A percentile compares a stretch with the other conserved stretches of the same genome.
These are phyloP conservation scores for Boletus huronensis DNA, from an alignment of 768 basidiomycete genomes.

Conservation along the genomic window DNA sequence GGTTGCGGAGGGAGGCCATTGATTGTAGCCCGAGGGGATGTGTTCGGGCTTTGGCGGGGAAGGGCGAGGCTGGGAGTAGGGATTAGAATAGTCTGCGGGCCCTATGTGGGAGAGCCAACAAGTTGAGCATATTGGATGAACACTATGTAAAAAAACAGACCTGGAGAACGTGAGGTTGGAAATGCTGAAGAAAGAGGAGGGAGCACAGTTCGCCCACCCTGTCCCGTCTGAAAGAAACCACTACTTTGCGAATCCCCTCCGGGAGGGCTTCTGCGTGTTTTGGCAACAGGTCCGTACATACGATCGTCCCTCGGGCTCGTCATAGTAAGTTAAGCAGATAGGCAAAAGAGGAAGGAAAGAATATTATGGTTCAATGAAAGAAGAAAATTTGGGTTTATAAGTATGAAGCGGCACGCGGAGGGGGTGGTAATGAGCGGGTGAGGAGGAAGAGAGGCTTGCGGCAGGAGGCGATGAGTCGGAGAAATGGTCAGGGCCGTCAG, in stretches of 20 bases:
- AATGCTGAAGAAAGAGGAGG: slow-evolving; percentile 81
- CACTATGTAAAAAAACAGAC: slow-evolving; percentile 66
- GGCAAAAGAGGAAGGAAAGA: slow-evolving; percentile 51
- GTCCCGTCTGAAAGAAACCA: slow-evolving; percentile 72
- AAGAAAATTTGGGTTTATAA: slow-evolving; percentile 54
- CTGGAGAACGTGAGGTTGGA: slow-evolving; percentile 89
- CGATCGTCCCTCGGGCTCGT: slow-evolving; percentile 70
- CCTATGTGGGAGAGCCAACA: slow-evolving; percentile 53
- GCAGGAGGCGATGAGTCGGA: slow-evolving; percentile 39
- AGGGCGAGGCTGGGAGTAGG: slow-evolving; percentile 64
- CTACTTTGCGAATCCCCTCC: slow-evolving; percentile 57
- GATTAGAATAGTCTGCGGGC: slow-evolving; percentile 54
- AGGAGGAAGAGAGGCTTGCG: slow-evolving; percentile 31
- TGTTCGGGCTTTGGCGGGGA: slow-evolving; percentile 60
- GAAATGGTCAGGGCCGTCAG: slow-evolving; percentile 39
- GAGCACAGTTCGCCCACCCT: slow-evolving; percentile 87
- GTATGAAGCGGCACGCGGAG: slow-evolving; percentile 40
- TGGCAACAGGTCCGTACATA: slow-evolving; percentile 61
- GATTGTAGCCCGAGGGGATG: slow-evolving; percentile 46
- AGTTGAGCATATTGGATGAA: slow-evolving; percentile 56
- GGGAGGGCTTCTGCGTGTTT: slow-evolving; percentile 62
- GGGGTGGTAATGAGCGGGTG: slow-evolving; percentile 43
- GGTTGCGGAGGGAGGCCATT: slow-evolving; percentile 35
- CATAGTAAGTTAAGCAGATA: slow-evolving; percentile 59
- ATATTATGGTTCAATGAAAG: slow-evolving; percentile 43